Conservation (phyloP, 192 early-diverging fungal species). For the Radiomyces spectabilis region DNA sequence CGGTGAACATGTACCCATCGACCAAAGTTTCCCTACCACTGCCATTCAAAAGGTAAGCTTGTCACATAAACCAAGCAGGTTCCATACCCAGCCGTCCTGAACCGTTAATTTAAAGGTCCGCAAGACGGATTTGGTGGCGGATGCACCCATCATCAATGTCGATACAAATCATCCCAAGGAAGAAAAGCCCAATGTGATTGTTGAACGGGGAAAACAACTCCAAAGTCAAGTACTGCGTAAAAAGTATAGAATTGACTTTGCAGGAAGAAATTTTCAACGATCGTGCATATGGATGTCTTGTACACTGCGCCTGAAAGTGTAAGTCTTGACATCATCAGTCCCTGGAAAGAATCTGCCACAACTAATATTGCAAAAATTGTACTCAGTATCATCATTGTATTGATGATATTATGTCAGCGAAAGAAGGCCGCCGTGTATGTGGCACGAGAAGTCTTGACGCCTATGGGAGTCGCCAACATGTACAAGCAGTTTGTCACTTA, state of each 20-base stretch:
- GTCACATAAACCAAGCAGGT: too few relatives aligned
- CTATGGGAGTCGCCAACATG: slow-evolving; percentile 38
- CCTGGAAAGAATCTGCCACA: too few relatives aligned
- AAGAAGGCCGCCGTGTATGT: slow-evolving; percentile 5
- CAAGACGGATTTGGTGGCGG: not conserved
- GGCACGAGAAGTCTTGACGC: slow-evolving; percentile 12
- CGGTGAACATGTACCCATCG: slow-evolving; percentile 7
- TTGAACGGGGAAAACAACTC: not conserved
- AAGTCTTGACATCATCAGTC: too few relatives aligned
- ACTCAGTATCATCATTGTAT: not conserved
- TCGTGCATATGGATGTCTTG: slow-evolving; percentile 4
- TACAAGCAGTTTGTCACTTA: slow-evolving; percentile 41
- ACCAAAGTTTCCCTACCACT: slow-evolving; percentile 15
- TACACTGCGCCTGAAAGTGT: slow-evolving; percentile 11
- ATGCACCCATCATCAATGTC: not conserved
- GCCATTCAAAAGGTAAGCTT: slow-evolving; percentile 11
- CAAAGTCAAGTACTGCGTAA: too few relatives aligned
- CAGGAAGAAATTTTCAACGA: slow-evolving; percentile 7
- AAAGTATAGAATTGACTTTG: slow-evolving; percentile 21
- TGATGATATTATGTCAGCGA: not conserved
- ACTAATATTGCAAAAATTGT: not conserved
- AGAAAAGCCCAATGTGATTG: not conserved
- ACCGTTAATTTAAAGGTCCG: too few relatives aligned
- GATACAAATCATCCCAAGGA: too few relatives aligned
- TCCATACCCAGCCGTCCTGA: too few relatives aligned